Conservation (phyloP, 2,329 filamentous ascomycete species). For the Monosporascus sp. region DNA sequence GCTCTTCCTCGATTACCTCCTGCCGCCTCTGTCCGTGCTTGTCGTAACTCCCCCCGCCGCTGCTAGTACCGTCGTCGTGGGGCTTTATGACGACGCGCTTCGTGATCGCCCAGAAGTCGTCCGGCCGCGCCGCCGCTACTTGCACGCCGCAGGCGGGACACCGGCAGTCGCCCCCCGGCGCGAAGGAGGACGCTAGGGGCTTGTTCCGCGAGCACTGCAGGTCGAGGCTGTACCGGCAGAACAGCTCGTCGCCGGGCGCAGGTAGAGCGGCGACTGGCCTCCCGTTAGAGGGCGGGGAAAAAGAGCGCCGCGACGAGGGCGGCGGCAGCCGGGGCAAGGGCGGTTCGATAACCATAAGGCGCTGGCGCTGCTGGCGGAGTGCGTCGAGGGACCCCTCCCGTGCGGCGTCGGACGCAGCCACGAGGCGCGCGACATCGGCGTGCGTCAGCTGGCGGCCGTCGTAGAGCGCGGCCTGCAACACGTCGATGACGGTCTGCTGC, state of each 20-base stretch:
- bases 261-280: background rate
- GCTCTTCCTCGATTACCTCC: slow-evolving; percentile 19
- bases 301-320: slow-evolving; percentile 1
- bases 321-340: background rate
- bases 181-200: slow-evolving; percentile 15
- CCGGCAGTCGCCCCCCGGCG: slow-evolving; percentile 12
- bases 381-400: slow-evolving; percentile 27
- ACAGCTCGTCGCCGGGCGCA: slow-evolving; percentile 17
- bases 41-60: no score
- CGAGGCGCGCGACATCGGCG: slow-evolving; percentile 25
- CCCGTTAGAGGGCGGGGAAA: background rate
- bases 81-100: slow-evolving; percentile 11
- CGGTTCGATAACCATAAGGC: slow-evolving; percentile 12
- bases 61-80: background rate
- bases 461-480: slow-evolving; percentile 30
- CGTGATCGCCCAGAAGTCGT: slow-evolving; percentile 23
- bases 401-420: slow-evolving; percentile 28
- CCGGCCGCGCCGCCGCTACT: slow-evolving; percentile 17
- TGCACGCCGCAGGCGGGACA: slow-evolving; percentile 23
- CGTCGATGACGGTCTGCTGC: slow-evolving; percentile 31
- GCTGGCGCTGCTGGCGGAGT: slow-evolving; percentile 28
- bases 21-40: background rate
- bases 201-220: slow-evolving; percentile 22
- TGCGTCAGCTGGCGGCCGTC: slow-evolving; percentile 19
- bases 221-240: slow-evolving; percentile 25